Evolutionary conservation across 2,329 filamentous ascomycete species (phyloP).

Genomic region (Paraphoma sp.): DNA sequence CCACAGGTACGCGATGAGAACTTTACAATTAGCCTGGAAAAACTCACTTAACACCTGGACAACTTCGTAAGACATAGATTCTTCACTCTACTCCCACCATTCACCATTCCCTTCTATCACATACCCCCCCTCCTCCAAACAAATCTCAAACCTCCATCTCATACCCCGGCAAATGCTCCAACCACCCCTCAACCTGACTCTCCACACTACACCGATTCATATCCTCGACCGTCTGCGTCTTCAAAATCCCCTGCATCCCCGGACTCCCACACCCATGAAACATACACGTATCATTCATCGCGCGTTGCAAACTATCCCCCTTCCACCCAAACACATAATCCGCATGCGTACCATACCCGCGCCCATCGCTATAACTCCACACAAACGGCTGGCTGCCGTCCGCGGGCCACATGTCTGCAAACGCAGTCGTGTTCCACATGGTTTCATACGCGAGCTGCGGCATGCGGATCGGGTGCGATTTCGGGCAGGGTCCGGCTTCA

Average conservation of each 20-base stretch:
- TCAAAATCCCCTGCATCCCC: constrained; percentile 22
- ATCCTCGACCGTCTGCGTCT: constrained; percentile 22
- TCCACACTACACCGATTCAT: constrained; percentile 28
- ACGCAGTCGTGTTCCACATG: constrained; percentile 37
- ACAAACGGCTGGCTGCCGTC: constrained; percentile 18
- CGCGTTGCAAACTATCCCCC: constrained; percentile 28
- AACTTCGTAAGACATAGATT: too few relatives aligned
- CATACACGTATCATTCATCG: constrained; percentile 31
- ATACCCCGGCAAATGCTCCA: constrained; percentile 18
- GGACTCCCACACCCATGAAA: constrained; percentile 28
- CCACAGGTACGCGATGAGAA: too few relatives aligned
- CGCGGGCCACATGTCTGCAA: constrained; percentile 33
- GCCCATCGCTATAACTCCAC: constrained; percentile 20
- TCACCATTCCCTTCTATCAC: too few relatives aligned
- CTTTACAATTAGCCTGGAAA: too few relatives aligned
- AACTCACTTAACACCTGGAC: too few relatives aligned
- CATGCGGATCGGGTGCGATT: constrained; percentile 36
- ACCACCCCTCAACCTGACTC: constrained; percentile 23
- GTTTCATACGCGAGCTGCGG: constrained; percentile 43
- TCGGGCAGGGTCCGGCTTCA: constrained; percentile 30
- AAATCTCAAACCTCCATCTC: background rate
- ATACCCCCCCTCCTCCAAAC: too few relatives aligned
- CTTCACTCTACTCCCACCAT: too few relatives aligned
- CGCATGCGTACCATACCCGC: constrained; percentile 32
- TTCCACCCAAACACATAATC: constrained; percentile 39